Evolutionary conservation across 805 yeast species (phyloP).

Genomic region (Cyberlindnera nakhonratchasimensis): DNA sequence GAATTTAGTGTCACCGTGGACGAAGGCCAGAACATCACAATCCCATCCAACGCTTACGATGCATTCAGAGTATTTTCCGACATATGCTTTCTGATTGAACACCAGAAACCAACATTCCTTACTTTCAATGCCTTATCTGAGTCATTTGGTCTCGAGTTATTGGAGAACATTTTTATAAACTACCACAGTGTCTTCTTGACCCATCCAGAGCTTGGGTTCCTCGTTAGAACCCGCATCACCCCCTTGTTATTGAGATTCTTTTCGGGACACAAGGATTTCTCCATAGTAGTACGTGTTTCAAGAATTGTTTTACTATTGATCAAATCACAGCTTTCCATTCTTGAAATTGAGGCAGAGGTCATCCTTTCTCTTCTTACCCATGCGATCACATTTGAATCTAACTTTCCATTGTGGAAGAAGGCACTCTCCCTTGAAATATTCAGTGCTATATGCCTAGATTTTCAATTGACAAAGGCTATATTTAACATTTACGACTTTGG

Average conservation of each 20-base stretch:
- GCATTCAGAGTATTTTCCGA: slow-evolving; percentile 69
- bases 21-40: slow-evolving; percentile 38
- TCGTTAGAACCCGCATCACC: slow-evolving; percentile 64
- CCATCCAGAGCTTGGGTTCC: slow-evolving; percentile 61
- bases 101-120: slow-evolving; percentile 51
- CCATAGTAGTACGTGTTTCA: slow-evolving; percentile 70
- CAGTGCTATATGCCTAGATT: slow-evolving; percentile 55
- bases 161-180: slow-evolving; percentile 73
- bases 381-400: slow-evolving; percentile 54
- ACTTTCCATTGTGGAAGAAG: slow-evolving; percentile 67
- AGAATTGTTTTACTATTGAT: slow-evolving; percentile 65
- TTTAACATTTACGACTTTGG: slow-evolving; percentile 59
- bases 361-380: slow-evolving; percentile 73
- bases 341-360: slow-evolving; percentile 79
- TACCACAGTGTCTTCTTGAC: slow-evolving; percentile 52
- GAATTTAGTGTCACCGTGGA: slow-evolving; percentile 42
- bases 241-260: slow-evolving; percentile 73
- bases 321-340: slow-evolving; percentile 47
- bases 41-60: slow-evolving; percentile 59
- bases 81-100: slow-evolving; percentile 64
- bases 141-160: slow-evolving; percentile 72
- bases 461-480: slow-evolving; percentile 45
- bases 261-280: slow-evolving; percentile 55
- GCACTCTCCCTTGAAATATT: slow-evolving; percentile 72
- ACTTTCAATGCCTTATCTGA: slow-evolving; percentile 51